Percentiles rank a stretch among this genome's conserved stretches.
phyloP scores from a whole-genome alignment of 805 yeast species.

The Wickerhamiella musiphila region DNA sequence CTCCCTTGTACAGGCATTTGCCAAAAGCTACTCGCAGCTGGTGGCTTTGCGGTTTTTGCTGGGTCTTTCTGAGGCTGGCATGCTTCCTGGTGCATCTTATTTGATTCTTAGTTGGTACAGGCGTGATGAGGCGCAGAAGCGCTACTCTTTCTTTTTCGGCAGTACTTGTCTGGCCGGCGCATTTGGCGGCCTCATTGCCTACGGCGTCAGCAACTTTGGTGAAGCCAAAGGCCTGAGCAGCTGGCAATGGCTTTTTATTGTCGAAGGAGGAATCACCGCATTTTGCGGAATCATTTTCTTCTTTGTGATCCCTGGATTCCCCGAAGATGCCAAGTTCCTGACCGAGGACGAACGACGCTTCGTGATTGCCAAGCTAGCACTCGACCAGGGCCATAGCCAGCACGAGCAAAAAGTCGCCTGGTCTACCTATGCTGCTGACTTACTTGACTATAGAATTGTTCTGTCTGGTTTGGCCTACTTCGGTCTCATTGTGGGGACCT shows the following conservation, averaged over 20 bases:
- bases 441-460: slow-evolving; percentile 45
- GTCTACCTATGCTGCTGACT: slow-evolving; percentile 29
- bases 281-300: slow-evolving; percentile 7
- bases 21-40: slow-evolving; percentile 19
- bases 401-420: slow-evolving; percentile 31
- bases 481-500: slow-evolving; percentile 51
- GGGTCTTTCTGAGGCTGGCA: slow-evolving; percentile 28
- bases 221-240: slow-evolving; percentile 22
- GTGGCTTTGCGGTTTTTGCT: slow-evolving; percentile 24
- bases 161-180: slow-evolving; percentile 24
- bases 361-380: slow-evolving; percentile 40
- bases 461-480: slow-evolving; percentile 44
- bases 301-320: slow-evolving; percentile 46
- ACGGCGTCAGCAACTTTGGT: slow-evolving; percentile 26
- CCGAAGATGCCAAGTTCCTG: slow-evolving; percentile 42
- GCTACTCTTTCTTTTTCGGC: slow-evolving; percentile 25
- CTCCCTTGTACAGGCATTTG: slow-evolving; percentile 22
- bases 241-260: slow-evolving; percentile 41
- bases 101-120: slow-evolving; percentile 20
- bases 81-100: slow-evolving; percentile 28
- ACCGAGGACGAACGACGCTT: slow-evolving; percentile 33
- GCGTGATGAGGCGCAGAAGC: slow-evolving; percentile 24
- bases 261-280: slow-evolving; percentile 39
- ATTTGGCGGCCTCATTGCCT: slow-evolving; percentile 23
- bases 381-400: slow-evolving; percentile 33